phyloP scores from a whole-genome alignment of 2,329 filamentous ascomycete species.

The Drechslera avenae region DNA sequence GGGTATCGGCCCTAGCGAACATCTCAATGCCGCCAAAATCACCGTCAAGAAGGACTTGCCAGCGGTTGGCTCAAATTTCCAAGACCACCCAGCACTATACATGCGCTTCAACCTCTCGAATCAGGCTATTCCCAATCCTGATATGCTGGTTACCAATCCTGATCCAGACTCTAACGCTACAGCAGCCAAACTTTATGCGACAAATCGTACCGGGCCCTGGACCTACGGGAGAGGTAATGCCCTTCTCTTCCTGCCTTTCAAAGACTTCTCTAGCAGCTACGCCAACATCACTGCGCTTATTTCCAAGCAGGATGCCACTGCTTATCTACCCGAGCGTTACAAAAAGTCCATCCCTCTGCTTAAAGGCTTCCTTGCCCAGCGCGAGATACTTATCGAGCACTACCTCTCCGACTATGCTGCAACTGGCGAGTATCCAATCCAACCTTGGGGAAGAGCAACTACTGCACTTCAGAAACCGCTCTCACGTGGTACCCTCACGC shows the following conservation, averaged over 20 bases:
- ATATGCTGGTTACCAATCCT: slow-evolving; percentile 10
- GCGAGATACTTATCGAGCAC: slow-evolving; percentile 12
- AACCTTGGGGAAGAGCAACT: slow-evolving; percentile 13
- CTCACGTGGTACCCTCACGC: slow-evolving; percentile 42
- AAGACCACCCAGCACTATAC: slow-evolving; percentile 21
- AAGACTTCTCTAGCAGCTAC: slow-evolving; percentile 14
- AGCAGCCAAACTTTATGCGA: slow-evolving; percentile 25
- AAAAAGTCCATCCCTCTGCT: slow-evolving; percentile 10
- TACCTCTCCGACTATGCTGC: slow-evolving; percentile 22
- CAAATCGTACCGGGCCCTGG: slow-evolving; percentile 33
- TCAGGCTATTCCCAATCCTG: slow-evolving; percentile 9
- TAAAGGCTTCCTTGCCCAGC: slow-evolving; percentile 15
- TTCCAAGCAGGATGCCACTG: slow-evolving; percentile 10
- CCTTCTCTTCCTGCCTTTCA: slow-evolving; percentile 10
- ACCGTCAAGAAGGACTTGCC: slow-evolving; percentile 14
- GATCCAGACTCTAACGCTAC: slow-evolving; percentile 32
- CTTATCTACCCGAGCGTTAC: slow-evolving; percentile 16
- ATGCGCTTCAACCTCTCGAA: slow-evolving; percentile 9
- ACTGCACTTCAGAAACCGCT: slow-evolving; percentile 20
- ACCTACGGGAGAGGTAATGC: slow-evolving; percentile 15
- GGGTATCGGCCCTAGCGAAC: slow-evolving; percentile 55
- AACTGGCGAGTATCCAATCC: slow-evolving; percentile 31
- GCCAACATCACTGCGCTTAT: slow-evolving; percentile 10
- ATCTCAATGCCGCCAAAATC: slow-evolving; percentile 14
- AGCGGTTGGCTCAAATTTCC: slow-evolving; percentile 29